phyloP scores from a whole-genome alignment of 2,329 filamentous ascomycete genomes.

The Pseudogymnoascus sp. region DNA sequence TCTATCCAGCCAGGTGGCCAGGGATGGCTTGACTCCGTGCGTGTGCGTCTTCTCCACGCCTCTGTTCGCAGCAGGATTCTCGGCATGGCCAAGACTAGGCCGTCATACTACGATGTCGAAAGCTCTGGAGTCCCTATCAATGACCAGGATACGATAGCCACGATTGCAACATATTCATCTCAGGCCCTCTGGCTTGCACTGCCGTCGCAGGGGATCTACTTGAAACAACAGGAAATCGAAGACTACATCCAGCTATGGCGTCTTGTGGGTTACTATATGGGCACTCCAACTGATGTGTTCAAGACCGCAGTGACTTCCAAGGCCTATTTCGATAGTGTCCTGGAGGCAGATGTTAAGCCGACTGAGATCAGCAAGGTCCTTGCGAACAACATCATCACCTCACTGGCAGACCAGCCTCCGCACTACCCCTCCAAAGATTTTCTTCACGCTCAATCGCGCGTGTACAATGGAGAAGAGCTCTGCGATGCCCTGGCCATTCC shows the following conservation, averaged over 20 bases:
- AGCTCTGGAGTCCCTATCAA: conserved; percentile 62
- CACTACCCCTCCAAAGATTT: conserved; percentile 59
- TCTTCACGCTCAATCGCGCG: conserved; percentile 59
- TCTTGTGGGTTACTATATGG: conserved; percentile 65
- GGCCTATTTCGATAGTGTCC: conserved; percentile 59
- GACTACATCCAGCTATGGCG: conserved; percentile 74
- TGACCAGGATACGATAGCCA: conserved; percentile 67
- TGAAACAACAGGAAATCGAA: conserved; percentile 52
- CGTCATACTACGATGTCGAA: conserved; percentile 55
- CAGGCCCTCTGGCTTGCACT: conserved; percentile 61
- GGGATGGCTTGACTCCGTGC: conserved; percentile 57
- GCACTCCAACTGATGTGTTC: conserved; percentile 58
- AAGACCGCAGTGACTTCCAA: conserved; percentile 48
- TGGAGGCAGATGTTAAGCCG: conserved; percentile 60
- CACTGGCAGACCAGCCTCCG: conserved; percentile 59
- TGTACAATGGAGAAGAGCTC: conserved; percentile 62
- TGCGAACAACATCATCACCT: conserved; percentile 68
- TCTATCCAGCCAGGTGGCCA: conserved; percentile 62
- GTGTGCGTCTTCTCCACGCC: conserved; percentile 63
- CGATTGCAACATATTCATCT: conserved; percentile 63
- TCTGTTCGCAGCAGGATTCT: conserved; percentile 60
- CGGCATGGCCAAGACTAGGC: conserved; percentile 45
- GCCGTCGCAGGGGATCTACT: conserved; percentile 64
- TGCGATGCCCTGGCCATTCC: conserved; percentile 44
- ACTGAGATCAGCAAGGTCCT: conserved; percentile 55